Conservation (phyloP, 176 grass and related monocot species). For the Carex parvula region DNA sequence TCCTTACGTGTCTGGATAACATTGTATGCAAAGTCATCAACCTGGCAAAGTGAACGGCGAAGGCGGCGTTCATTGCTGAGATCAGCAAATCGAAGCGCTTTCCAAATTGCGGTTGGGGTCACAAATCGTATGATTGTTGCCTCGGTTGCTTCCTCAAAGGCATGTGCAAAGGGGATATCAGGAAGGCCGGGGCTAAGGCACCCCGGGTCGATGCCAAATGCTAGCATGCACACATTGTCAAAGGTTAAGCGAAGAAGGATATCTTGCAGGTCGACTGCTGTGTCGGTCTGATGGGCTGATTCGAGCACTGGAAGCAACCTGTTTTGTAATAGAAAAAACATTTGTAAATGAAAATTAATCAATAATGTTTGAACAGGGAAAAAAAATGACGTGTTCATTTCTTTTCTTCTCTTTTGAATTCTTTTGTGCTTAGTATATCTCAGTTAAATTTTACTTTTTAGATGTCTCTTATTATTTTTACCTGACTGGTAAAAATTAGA, state of each 20-base stretch:
- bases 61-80: constrained; percentile 67
- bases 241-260: constrained; percentile 87
- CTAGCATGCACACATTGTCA: constrained; percentile 97
- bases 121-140: constrained; percentile 71
- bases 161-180: constrained; percentile 75
- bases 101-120: constrained; percentile 78
- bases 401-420: not conserved
- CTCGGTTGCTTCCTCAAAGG: constrained; percentile 96
- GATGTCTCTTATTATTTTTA: not conserved
- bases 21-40: constrained; percentile 86
- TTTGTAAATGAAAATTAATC: not conserved
- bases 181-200: constrained; percentile 66
- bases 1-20: constrained; percentile 63
- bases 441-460: not conserved
- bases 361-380: not conserved
- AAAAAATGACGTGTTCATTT: not conserved
- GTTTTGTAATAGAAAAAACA: not conserved
- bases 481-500: not conserved
- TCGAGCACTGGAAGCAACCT: constrained; percentile 74
- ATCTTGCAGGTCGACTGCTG: constrained; percentile 68
- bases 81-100: constrained; percentile 50
- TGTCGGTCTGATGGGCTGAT: not conserved
- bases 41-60: constrained; percentile 40
- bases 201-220: constrained; percentile 77
- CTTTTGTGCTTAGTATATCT: not conserved